phyloP scores from a whole-genome alignment of 2,329 filamentous ascomycete species.

The Neonectria magnoliae region DNA sequence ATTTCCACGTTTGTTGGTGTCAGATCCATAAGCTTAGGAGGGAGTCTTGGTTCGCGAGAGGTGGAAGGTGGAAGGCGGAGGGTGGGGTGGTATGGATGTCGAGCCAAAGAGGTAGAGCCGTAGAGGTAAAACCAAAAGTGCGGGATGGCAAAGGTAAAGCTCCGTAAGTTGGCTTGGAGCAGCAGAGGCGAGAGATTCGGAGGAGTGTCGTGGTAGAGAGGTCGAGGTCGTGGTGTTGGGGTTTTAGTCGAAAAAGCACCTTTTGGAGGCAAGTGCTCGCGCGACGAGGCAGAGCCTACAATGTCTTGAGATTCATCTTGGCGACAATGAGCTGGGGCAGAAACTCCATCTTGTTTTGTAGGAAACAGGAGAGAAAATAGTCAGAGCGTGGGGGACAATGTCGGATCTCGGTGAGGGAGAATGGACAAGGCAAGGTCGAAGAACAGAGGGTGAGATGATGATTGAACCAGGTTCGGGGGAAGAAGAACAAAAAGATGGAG shows the following conservation, averaged over 20 bases:
- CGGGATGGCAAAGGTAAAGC: not conserved
- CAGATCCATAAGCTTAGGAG: conserved; percentile 15
- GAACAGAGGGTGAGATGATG: conserved; percentile 31
- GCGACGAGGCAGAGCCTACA: conserved; percentile 37
- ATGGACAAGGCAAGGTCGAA: conserved; percentile 26
- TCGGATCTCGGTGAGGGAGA: conserved; percentile 42
- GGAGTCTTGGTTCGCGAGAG: not conserved
- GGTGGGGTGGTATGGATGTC: not conserved
- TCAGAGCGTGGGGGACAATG: conserved; percentile 36
- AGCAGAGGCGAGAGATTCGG: no score
- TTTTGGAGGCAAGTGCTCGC: conserved; percentile 33
- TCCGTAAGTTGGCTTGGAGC: not conserved
- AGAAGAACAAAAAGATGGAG: conserved; percentile 21
- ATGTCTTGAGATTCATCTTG: conserved; percentile 40
- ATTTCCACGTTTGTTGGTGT: conserved; percentile 17
- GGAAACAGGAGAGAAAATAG: conserved; percentile 39
- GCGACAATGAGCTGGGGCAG: conserved; percentile 34
- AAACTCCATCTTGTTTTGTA: conserved; percentile 35
- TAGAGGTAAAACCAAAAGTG: not conserved
- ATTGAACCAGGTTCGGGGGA: conserved; percentile 20
- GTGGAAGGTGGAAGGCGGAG: not conserved
- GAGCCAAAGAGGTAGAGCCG: conserved; percentile 4
- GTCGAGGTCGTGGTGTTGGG: conserved; percentile 9
- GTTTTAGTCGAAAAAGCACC: conserved; percentile 35
- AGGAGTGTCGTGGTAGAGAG: not conserved